Evolutionary conservation across 306 rosid species (phyloP).

Genomic region (Prunus campanulata): DNA sequence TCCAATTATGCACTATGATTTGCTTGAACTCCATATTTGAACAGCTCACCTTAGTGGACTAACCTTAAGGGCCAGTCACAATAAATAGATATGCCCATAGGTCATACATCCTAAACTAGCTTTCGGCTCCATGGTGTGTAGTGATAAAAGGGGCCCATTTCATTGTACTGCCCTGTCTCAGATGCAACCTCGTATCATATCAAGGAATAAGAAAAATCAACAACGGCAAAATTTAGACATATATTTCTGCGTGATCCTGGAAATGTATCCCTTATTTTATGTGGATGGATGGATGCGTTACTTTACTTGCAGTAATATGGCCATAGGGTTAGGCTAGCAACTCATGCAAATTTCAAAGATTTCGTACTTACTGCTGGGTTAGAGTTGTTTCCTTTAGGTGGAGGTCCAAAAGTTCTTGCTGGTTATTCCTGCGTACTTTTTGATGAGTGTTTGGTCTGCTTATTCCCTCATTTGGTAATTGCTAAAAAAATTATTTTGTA

Average conservation of each 20-base stretch:
- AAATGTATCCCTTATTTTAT: slow-evolving; percentile 15
- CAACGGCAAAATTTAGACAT: too few relatives aligned
- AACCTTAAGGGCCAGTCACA: too few relatives aligned
- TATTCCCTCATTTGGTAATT: background rate
- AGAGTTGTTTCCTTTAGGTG: slow-evolving; percentile 91
- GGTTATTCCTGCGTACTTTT: slow-evolving; percentile 49
- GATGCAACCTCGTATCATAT: too few relatives aligned
- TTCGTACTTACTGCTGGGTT: slow-evolving; percentile 77
- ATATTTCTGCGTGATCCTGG: background rate
- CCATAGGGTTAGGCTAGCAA: slow-evolving; percentile 91
- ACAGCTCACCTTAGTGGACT: too few relatives aligned
- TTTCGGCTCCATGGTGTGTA: too few relatives aligned
- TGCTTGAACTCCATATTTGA: too few relatives aligned
- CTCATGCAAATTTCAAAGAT: slow-evolving; percentile 89
- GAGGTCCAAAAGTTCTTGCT: slow-evolving; percentile 97
- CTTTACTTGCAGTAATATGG: slow-evolving; percentile 69
- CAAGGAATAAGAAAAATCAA: too few relatives aligned
- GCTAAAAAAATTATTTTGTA: background rate
- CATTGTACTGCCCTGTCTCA: too few relatives aligned
- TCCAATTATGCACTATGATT: too few relatives aligned
- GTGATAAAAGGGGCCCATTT: too few relatives aligned
- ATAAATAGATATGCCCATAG: too few relatives aligned
- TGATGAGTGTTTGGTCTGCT: background rate
- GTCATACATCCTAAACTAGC: too few relatives aligned
- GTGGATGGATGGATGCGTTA: slow-evolving; percentile 22